Evolutionary conservation across 1,139 yeast genomes (phyloP).

Genomic region (Blastobotrys serpentis): DNA sequence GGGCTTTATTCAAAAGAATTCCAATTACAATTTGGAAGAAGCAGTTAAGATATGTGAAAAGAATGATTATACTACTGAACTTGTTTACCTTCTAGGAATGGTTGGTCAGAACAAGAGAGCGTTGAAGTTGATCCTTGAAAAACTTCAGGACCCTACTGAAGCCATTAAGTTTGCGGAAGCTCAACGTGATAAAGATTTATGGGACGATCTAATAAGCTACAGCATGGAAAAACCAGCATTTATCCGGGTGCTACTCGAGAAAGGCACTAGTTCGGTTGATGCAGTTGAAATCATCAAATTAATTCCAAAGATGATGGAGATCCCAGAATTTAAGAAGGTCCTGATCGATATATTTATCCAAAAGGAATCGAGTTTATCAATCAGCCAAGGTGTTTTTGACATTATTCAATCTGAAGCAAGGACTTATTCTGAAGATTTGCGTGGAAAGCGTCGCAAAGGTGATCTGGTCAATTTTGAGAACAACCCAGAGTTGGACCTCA

Average conservation of each 20-base stretch:
- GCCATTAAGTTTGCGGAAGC: constrained; percentile 81
- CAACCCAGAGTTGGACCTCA: constrained; percentile 21
- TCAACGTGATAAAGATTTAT: constrained; percentile 70
- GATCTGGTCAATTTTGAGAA: constrained; percentile 21
- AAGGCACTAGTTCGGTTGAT: constrained; percentile 53
- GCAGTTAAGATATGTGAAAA: constrained; percentile 67
- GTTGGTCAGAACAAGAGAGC: constrained; percentile 82
- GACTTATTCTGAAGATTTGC: constrained; percentile 22
- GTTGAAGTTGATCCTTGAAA: constrained; percentile 68
- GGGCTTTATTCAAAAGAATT: constrained; percentile 52
- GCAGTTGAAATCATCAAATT: constrained; percentile 65
- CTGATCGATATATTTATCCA: constrained; percentile 64
- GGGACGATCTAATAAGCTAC: constrained; percentile 72
- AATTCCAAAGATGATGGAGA: constrained; percentile 60
- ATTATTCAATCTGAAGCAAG: constrained; percentile 63
- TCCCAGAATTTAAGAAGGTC: constrained; percentile 64
- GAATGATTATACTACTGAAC: constrained; percentile 58
- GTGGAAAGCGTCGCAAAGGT: constrained; percentile 24
- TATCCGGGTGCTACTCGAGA: constrained; percentile 68
- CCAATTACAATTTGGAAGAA: constrained; percentile 63
- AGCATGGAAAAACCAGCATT: constrained; percentile 72
- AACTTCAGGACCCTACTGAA: constrained; percentile 70
- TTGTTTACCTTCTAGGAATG: constrained; percentile 77
- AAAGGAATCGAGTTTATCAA: constrained; percentile 57
- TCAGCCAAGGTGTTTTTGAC: constrained; percentile 59